Evolutionary conservation across 495 filamentous ascomycete genomes (phyloP), one percentile per base, ranked within the genome.

Genomic region (Podospora tetraspora): DNA sequence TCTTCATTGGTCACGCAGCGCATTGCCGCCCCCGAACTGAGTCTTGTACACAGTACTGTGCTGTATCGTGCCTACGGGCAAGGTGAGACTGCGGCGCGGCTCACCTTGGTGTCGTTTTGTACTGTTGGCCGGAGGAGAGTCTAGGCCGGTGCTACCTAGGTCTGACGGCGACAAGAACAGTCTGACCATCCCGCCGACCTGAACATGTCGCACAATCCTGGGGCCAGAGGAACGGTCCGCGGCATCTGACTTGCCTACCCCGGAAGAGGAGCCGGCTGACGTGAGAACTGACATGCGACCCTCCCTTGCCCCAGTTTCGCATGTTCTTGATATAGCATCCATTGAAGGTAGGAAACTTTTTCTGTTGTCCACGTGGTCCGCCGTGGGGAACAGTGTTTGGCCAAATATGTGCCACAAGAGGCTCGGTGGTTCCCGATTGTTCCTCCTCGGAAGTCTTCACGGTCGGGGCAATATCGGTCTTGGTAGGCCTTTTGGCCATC

Each of bases 211-310:
- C 61, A 66, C 56, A 22, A 57, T 24, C n/a, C 43, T 34, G 30
- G 23, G 59, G 32, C 10, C 34, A 63, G 67, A 71, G 73, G 73
- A 73, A 75, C 73, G 73, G 73, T 65, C 73, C 73, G 73, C 68
- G 63, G 66, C 62, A 43, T 23, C 57, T 56, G 52, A 24, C 23
- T 24, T 59, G 27, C 58, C 61, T 72, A 67, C 71, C 68, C 73
- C 67, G 69, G 69, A 66, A 52, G 43, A 52, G 43, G 59, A 29
- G 60, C 27, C 59, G 57, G 69, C 66, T 30, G 57, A 27, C 56
- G 4, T 52, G 23, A 58, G 56, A 68, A 61, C 13, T 66, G 32
- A 57, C 58, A 68, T 68, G 24, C 29, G 43, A 69, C 37, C 16
- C 22, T 57, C 43, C 43, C 43, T n/a, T 19, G 8, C 43, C 16